phyloP scores from a whole-genome alignment of 768 basidiomycete genomes.

The Mycena alexandri region DNA sequence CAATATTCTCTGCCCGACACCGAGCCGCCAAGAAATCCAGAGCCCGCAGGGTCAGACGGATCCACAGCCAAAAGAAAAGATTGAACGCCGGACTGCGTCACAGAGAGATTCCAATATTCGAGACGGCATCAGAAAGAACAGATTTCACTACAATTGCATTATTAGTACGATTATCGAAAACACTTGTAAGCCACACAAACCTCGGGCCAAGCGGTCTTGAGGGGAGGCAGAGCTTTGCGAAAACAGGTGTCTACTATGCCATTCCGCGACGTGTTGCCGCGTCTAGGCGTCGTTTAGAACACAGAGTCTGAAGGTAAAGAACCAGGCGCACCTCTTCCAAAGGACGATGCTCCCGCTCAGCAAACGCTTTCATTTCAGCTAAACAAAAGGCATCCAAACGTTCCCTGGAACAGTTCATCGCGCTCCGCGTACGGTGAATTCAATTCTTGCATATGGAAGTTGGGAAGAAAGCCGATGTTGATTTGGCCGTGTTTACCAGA shows the following conservation, averaged over 20 bases:
- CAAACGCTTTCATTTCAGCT: conserved; percentile 69
- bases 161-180: not conserved
- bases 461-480: not conserved
- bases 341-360: conserved; percentile 67
- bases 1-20: conserved; percentile 74
- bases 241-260: conserved; percentile 70
- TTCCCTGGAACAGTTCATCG: conserved; percentile 40
- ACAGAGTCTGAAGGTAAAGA: conserved; percentile 42
- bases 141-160: conserved; percentile 54
- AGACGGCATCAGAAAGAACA: conserved; percentile 63
- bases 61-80: conserved; percentile 75
- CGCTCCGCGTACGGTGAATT: conserved; percentile 39
- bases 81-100: conserved; percentile 63
- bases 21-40: conserved; percentile 75
- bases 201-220: conserved; percentile 35
- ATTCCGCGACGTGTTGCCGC: conserved; percentile 66
- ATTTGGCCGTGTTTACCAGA: not conserved
- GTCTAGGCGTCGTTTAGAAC: conserved; percentile 53
- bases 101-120: conserved; percentile 67
- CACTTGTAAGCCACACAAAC: conserved; percentile 22
- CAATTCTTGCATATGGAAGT: conserved; percentile 50
- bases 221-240: conserved; percentile 20
- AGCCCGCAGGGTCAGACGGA: conserved; percentile 58
- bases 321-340: conserved; percentile 67
- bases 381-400: conserved; percentile 72